phyloP scores from a whole-genome alignment of 805 yeast genomes.

The Lipomyces yamanashiensis region DNA sequence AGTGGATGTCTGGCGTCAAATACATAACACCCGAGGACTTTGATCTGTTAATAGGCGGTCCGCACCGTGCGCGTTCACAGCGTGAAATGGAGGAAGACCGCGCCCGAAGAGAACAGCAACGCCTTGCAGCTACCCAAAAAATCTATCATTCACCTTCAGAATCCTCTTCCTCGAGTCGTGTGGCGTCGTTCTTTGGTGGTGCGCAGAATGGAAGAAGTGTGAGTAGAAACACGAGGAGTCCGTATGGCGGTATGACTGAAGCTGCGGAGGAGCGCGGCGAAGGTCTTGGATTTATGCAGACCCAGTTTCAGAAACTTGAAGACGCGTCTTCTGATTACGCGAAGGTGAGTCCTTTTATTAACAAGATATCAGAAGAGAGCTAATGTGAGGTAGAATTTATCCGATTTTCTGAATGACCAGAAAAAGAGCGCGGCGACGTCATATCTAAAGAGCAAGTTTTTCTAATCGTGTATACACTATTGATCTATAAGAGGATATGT shows the following conservation, averaged over 20 bases:
- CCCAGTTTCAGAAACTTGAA: conserved; percentile 30
- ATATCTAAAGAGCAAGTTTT: conserved; percentile 30
- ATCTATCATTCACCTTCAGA: conserved; percentile 1
- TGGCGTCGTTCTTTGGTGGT: background rate
- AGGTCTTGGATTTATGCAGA: conserved; percentile 30
- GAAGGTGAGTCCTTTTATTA: conserved; percentile 19
- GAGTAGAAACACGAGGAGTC: background rate
- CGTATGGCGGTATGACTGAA: conserved; percentile 22
- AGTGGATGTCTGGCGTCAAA: conserved; percentile 83
- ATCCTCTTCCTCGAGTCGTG: conserved; percentile 3
- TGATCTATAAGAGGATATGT: no score
- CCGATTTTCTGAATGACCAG: conserved; percentile 29
- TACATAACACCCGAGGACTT: conserved; percentile 66
- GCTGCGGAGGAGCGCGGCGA: conserved; percentile 33
- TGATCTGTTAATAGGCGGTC: conserved; percentile 71
- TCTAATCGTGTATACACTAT: background rate
- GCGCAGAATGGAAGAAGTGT: background rate
- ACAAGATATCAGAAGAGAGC: background rate
- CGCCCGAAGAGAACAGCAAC: conserved; percentile 38
- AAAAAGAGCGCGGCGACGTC: conserved; percentile 26
- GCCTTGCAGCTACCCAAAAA: conserved; percentile 27
- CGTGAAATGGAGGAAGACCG: conserved; percentile 43
- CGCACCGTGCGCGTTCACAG: conserved; percentile 65
- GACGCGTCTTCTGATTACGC: conserved; percentile 34
- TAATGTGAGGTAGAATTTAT: conserved; percentile 13